Conservation (phyloP, 495 filamentous ascomycete species). For the Aspergillus wentii region DNA sequence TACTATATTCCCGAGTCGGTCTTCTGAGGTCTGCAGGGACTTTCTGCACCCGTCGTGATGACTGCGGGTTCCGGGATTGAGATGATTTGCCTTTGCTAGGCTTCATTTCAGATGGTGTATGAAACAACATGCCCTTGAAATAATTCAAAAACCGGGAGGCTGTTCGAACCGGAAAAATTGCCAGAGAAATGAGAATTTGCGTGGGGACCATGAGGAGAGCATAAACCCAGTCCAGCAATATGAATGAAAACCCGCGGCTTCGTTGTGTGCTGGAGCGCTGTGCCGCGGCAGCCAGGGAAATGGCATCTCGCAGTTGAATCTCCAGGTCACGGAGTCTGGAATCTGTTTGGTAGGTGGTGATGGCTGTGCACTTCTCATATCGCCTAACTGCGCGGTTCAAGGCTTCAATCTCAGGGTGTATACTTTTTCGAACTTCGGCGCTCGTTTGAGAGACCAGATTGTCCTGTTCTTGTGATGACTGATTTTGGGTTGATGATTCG, state of each 20-base stretch:
- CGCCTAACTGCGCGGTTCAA: constrained; percentile 83
- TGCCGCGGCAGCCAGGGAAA: constrained; percentile 72
- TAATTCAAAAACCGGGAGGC: constrained; percentile 12
- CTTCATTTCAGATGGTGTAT: constrained; percentile 3
- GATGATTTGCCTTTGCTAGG: constrained; percentile 16
- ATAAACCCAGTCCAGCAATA: constrained; percentile 22
- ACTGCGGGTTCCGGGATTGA: constrained; percentile 3
- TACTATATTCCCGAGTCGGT: neutral
- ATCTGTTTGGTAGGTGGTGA: constrained; percentile 70
- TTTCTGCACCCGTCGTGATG: constrained; percentile 3
- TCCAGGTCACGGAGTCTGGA: constrained; percentile 67
- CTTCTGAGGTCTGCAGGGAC: neutral
- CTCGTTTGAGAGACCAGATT: constrained; percentile 43
- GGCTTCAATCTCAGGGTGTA: constrained; percentile 83
- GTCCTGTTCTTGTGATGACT: constrained; percentile 12
- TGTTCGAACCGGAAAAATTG: constrained; percentile 19
- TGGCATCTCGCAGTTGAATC: constrained; percentile 64
- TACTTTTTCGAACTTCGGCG: constrained; percentile 54
- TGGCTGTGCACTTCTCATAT: constrained; percentile 85
- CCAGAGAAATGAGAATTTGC: constrained; percentile 20
- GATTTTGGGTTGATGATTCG: constrained; percentile 4
- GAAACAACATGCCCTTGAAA: constrained; percentile 10
- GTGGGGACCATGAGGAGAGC: constrained; percentile 23
- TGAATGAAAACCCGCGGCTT: constrained; percentile 16
- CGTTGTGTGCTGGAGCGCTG: constrained; percentile 38